Evolutionary conservation across 169 alveolate species (phyloP), one percentile per base, ranked within the genome.

Genomic region (Cystoisospora suis): DNA sequence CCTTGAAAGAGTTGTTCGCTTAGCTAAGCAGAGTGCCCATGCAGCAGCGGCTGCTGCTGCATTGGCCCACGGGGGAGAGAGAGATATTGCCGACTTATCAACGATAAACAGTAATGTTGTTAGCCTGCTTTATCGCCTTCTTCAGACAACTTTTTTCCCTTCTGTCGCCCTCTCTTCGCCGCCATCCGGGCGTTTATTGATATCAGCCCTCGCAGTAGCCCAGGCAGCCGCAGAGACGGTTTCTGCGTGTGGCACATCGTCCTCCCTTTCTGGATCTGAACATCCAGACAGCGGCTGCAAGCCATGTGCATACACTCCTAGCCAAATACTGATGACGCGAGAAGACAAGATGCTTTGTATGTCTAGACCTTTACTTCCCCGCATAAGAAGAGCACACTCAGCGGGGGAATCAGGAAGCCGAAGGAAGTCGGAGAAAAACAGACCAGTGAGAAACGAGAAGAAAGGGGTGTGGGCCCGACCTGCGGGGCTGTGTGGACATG

Each of bases 41-140:
- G 77, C 77, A n/a, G 77, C 77, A 1, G 77, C 77, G 77, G 34
- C n/a, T 15, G 42, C 77, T 12, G 77, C 36, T n/a, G 77, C 77
- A 5, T 44, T 65, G 38, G 77, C 77, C 5, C 45, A 36, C 2
- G n/a, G n/a, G n/a, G n/a, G n/a, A n/a, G n/a, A n/a, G n/a, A n/a
- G n/a, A n/a, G n/a, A n/a, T n/a, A n/a, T n/a, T n/a, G n/a, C 77
- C 34, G 1, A 36, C 77, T 65, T 12, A 36, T n/a, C 44, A 12
- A 44, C 45, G 7, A 65, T 36, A 65, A 2, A 36, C 75, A 27
- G 40, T 29, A 15, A 4, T 36, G 34, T 6, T 36, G 6, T 4
- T 4, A 36, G 40, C 42, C 40, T 17, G 45, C 9, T 5, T 1
- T 9, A 36, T 36, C 27, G 36, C 45, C 12, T 15, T 6, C 77